Evolutionary conservation across 208 protist species (phyloP), one percentile per base, ranked within the genome.

Genomic region (Leishmania amazonensis): DNA sequence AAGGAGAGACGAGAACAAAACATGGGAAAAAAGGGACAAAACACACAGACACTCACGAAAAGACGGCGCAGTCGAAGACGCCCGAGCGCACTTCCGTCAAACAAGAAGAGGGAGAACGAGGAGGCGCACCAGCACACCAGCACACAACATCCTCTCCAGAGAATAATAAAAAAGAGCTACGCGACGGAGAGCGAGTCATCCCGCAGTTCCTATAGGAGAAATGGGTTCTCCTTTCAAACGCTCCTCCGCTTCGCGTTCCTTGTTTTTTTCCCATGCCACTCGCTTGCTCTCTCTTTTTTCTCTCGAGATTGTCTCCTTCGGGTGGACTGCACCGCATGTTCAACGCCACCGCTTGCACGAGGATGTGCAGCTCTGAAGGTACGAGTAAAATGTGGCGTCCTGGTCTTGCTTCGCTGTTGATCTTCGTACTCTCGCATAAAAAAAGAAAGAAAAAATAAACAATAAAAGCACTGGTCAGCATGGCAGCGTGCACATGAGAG

Each of bases 51-150:
- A 62, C 31, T 35, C 31, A 24, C 1, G 11, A 24, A n/a, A 62
- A 64, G 19, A 64, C 9, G 28, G 58, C 58, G n/a, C 58, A 28
- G 58, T 31, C 28, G n/a, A 11, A 13, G 2, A 35, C 58, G n/a
- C 28, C 11, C 11, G 58, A 45, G n/a, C 62, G 7, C 62, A n/a
- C 31, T 2, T 68, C 31, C 62, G 24, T 68, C 65, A 42, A 40
- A 42, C 28, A 7, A 40, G 49, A 80, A 21, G 58, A 78, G 51
- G 75, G 75, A 28, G 53, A 81, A 40, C 67, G 28, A 64, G 58
- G 8, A 58, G 13, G 15, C 51, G 3, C 51, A 19, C 51, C 15
- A 13, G 17, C 51, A 21, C 51, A 54, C 51, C 80, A 35, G 75
- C 24, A 83, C 54, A 31, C 15, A 31, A 17, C 15, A 54, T 54